A percentile compares a stretch with the other conserved stretches of the same genome.
phyloP scores from a whole-genome alignment of 148 eudicot genomes.

The Cornus controversa region DNA sequence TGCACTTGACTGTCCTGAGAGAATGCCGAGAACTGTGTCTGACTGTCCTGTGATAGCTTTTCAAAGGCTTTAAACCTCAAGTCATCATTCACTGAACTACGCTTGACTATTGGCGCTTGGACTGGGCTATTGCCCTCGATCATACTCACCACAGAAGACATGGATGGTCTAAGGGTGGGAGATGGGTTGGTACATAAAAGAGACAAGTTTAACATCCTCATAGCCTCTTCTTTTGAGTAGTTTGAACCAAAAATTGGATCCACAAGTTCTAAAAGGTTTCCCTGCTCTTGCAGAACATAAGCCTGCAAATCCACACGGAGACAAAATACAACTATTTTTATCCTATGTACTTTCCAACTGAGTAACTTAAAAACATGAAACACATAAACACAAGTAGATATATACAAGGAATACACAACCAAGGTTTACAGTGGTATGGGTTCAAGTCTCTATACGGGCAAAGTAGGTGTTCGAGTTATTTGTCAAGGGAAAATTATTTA shows the following conservation, averaged over 20 bases:
- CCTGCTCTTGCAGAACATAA: constrained; percentile 79
- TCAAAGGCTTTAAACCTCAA: constrained; percentile 46
- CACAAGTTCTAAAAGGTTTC: constrained; percentile 71
- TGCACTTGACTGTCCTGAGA: constrained; percentile 28
- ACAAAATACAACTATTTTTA: background rate
- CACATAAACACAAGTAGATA: no score
- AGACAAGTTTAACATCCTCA: constrained; percentile 46
- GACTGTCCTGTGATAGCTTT: constrained; percentile 41
- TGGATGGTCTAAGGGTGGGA: constrained; percentile 63
- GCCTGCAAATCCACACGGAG: constrained; percentile 40
- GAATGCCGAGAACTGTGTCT: constrained; percentile 31
- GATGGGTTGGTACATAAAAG: constrained; percentile 67
- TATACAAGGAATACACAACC: background rate
- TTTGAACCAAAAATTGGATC: constrained; percentile 58
- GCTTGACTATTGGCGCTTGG: constrained; percentile 54
- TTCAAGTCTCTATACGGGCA: no score
- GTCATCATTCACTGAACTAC: constrained; percentile 24
- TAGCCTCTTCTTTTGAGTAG: constrained; percentile 52
- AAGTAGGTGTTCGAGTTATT: no score
- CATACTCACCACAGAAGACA: constrained; percentile 73
- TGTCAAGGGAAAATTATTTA: no score
- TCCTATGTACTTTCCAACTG: background rate
- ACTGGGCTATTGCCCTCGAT: constrained; percentile 53
- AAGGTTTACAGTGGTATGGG: background rate
- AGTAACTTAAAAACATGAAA: background rate